Percentiles rank a stretch among this genome's conserved stretches.
Evolutionary conservation across 306 rosid species (phyloP).

Genomic region (Sesbania bispinosa): DNA sequence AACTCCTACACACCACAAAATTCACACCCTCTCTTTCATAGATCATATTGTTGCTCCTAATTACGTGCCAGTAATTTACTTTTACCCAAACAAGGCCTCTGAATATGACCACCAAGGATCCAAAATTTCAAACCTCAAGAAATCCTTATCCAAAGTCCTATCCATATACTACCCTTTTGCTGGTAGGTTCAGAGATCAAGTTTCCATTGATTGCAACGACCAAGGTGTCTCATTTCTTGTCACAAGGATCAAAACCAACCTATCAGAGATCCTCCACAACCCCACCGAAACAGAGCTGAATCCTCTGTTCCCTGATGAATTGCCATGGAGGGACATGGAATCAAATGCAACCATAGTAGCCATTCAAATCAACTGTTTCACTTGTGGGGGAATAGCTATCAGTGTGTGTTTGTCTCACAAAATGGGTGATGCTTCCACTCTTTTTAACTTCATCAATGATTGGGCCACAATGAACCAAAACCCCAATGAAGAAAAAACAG

Average conservation of each 20-base stretch:
- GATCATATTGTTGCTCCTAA: conserved; percentile 16
- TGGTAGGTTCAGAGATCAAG: conserved; percentile 26
- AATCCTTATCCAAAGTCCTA: conserved; percentile 40
- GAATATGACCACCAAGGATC: not conserved
- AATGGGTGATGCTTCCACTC: conserved; percentile 15
- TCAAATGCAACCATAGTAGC: not conserved
- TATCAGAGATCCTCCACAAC: conserved; percentile 27
- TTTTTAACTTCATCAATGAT: conserved; percentile 37
- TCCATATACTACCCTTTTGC: conserved; percentile 50
- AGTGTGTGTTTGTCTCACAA: not conserved
- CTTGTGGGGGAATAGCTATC: not conserved
- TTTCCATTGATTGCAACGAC: conserved; percentile 40
- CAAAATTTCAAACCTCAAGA: conserved; percentile 28
- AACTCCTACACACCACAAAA: conserved; percentile 31
- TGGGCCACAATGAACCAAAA: conserved; percentile 42
- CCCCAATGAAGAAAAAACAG: not conserved
- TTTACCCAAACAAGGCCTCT: conserved; percentile 17
- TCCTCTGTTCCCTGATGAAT: conserved; percentile 29
- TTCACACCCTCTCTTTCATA: conserved; percentile 28
- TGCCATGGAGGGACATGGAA: conserved; percentile 33
- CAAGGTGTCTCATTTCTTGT: conserved; percentile 38
- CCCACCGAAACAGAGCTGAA: conserved; percentile 4
- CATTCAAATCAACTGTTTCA: not conserved
- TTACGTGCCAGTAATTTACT: conserved; percentile 37
- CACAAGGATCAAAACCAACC: conserved; percentile 1